Evolutionary conservation across 495 filamentous ascomycete species (phyloP), one percentile per base, ranked within the genome.

Genomic region (Durotheca rogersii): DNA sequence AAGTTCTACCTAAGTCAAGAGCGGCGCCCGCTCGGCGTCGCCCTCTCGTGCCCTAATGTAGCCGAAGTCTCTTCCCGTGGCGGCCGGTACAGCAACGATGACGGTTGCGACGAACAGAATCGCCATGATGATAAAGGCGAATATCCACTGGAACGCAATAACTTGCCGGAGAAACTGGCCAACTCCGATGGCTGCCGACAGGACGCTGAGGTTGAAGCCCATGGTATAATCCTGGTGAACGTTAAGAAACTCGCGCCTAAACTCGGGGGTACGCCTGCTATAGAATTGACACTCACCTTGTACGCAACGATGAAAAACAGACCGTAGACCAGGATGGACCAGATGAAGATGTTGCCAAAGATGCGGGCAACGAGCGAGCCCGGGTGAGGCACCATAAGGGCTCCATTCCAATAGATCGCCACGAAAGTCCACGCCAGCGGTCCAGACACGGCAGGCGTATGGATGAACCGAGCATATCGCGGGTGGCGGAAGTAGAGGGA

Each of bases 121-220:
- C 1, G 72, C 81, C 77, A 91, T 90, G 65, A 94, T 85, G 52
- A 81, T 74, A 58, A 94, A 91, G 21, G 89, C 88, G 63, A 94
- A 95, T 67, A 90, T 90, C 90, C 88, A 94, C 71, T 96, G 90
- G 44, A 93, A 70, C 1, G 86, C 82, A 51, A 91, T 76, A 30
- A 81, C 62, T 66, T 87, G 83, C 60, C 78, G 75, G 30, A 80
- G 67, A 67, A 93, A 79, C 65, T 95, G 89, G 11, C 78, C 76
- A 11, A 94, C 80, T 7, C 87, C 89, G 38, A 94, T 77, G 7
- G 86, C 84, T 7, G 88, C 81, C 1, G 80, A 74, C 39, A 96
- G 71, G 20, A 90, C 74, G 60, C 82, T 85, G 39, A 93, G 75
- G 38, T 78, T 78, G 60, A 92, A 88, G 0, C 90, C 90, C 60